phyloP scores from a whole-genome alignment of 441 rosid genomes.

The Pelargonium australe region DNA sequence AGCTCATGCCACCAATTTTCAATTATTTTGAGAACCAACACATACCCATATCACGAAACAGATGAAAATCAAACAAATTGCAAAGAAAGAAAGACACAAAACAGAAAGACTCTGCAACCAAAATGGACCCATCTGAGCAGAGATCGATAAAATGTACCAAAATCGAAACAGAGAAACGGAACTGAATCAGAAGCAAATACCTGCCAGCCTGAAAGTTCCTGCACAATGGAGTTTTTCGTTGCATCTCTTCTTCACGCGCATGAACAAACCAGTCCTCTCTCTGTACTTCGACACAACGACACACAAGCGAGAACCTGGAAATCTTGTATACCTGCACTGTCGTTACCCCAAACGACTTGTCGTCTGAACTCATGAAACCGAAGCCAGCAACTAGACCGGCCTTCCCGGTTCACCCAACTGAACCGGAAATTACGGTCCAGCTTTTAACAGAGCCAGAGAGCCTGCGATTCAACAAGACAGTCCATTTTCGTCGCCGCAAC shows the following conservation, averaged over 20 bases:
- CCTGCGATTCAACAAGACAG: background rate
- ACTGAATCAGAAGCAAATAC: constrained; percentile 23
- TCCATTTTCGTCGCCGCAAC: constrained; percentile 1
- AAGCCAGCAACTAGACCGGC: too few relatives aligned
- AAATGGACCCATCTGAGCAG: background rate
- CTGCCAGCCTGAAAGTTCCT: constrained; percentile 84
- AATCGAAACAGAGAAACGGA: background rate
- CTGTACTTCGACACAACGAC: too few relatives aligned
- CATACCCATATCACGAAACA: background rate
- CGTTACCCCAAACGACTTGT: too few relatives aligned
- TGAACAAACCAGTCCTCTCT: background rate
- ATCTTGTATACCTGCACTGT: too few relatives aligned
- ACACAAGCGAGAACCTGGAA: too few relatives aligned
- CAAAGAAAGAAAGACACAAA: background rate
- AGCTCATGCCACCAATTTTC: too few relatives aligned
- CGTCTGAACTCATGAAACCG: too few relatives aligned
- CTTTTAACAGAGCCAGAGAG: background rate
- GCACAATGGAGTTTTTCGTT: constrained; percentile 28
- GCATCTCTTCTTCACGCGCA: background rate
- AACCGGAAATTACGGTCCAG: background rate
- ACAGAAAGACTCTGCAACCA: background rate
- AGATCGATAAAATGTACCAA: background rate
- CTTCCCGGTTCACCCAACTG: background rate
- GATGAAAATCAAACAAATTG: background rate
- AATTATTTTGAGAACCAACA: background rate